These are phyloP conservation scores for Suillus discolor DNA, from an alignment of 768 basidiomycete genomes.

Conservation along the genomic window DNA sequence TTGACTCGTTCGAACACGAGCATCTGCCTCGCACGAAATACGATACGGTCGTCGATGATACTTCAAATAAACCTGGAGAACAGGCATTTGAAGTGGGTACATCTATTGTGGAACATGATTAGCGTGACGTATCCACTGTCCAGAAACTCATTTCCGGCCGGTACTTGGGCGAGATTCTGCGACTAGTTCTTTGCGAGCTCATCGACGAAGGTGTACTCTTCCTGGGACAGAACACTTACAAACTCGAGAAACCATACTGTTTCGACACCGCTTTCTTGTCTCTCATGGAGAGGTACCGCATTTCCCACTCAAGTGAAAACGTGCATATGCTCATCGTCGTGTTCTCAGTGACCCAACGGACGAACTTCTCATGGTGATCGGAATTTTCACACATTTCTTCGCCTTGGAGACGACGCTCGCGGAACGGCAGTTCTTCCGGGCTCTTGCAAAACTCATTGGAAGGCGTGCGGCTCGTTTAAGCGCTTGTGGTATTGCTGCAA, in stretches of 20 bases:
- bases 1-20: constrained; percentile 94
- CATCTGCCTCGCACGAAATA: constrained; percentile 95
- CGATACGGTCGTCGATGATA: constrained; percentile 88
- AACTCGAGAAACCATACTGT: constrained; percentile 89
- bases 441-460: constrained; percentile 87
- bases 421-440: constrained; percentile 96
- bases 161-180: constrained; percentile 94
- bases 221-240: constrained; percentile 98
- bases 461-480: constrained; percentile 88
- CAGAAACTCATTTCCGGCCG: constrained; percentile 96
- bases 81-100: constrained; percentile 83
- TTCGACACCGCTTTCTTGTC: constrained; percentile 98
- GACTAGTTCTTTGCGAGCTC: constrained; percentile 93
- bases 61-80: constrained; percentile 95
- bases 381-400: constrained; percentile 97
- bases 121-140: background rate
- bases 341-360: constrained; percentile 85
- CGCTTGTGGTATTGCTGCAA: constrained; percentile 95
- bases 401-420: constrained; percentile 94
- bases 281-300: constrained; percentile 84
- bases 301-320: background rate
- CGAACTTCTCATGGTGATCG: constrained; percentile 94
- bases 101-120: background rate
- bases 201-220: constrained; percentile 97
- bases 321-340: constrained; percentile 4